A percentile compares a stretch with the other conserved stretches of the same genome.
These are phyloP conservation scores for Fusarium incarnatum DNA, from an alignment of 2,329 filamentous ascomycete species.

Conservation along the genomic window DNA sequence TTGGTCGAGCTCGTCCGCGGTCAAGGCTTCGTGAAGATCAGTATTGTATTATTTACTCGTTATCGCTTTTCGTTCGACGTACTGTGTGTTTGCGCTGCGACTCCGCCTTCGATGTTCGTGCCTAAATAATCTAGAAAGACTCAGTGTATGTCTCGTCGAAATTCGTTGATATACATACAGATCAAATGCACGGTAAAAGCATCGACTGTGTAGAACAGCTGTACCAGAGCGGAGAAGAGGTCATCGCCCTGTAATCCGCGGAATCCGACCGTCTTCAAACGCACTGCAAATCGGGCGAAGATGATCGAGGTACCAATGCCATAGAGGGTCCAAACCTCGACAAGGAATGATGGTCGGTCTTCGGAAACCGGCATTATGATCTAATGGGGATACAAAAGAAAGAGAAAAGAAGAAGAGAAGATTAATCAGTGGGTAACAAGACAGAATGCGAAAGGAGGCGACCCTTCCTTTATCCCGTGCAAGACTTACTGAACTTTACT, in stretches of 20 bases:
- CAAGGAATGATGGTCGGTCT: conserved; percentile 38
- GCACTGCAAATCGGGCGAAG: conserved; percentile 50
- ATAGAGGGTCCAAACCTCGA: conserved; percentile 50
- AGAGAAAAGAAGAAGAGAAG: neutral
- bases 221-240: conserved; percentile 50
- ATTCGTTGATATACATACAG: conserved; percentile 26
- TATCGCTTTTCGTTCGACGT: neutral
- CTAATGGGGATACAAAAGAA: neutral
- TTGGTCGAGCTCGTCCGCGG: conserved; percentile 44
- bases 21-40: conserved; percentile 33
- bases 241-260: conserved; percentile 55
- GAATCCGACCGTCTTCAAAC: conserved; percentile 53
- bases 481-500: too few species aligned
- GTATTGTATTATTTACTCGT: fast-evolving
- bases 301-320: conserved; percentile 50
- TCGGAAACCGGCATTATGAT: neutral
- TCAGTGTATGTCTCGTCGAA: neutral
- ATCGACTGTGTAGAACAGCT: conserved; percentile 52
- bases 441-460: neutral
- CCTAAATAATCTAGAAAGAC: conserved; percentile 30
- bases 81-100: conserved; percentile 1
- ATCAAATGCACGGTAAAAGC: conserved; percentile 52
- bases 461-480: neutral
- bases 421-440: neutral
- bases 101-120: conserved; percentile 40